Evolutionary conservation across 2,329 filamentous ascomycete species (phyloP).

Genomic region (Colletotrichum orbiculare): DNA sequence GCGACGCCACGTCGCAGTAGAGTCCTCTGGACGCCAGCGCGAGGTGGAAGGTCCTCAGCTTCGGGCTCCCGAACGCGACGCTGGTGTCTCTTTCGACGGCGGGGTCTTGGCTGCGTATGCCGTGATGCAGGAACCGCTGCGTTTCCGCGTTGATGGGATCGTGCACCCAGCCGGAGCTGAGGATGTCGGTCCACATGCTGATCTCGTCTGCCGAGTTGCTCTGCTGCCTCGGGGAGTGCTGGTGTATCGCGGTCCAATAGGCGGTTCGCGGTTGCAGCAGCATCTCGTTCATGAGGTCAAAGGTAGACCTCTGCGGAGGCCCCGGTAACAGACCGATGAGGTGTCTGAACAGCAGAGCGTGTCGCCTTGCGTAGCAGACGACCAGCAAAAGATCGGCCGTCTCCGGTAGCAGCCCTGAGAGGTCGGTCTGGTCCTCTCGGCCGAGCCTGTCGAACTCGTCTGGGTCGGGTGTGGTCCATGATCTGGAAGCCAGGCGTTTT

Average conservation of each 20-base stretch:
- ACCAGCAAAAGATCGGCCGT: conserved; percentile 11
- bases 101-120: conserved; percentile 4
- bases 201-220: conserved; percentile 13
- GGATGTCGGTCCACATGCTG: conserved; percentile 15
- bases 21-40: background rate
- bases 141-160: conserved; percentile 3
- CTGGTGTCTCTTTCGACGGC: too few relatives aligned
- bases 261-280: conserved; percentile 11
- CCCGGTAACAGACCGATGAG: conserved; percentile 7
- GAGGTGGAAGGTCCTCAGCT: background rate
- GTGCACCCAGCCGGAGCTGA: conserved; percentile 14
- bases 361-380: conserved; percentile 18
- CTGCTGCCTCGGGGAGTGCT: conserved; percentile 5
- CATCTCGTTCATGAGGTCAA: conserved; percentile 6
- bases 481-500: conserved; percentile 11
- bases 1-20: background rate
- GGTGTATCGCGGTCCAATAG: conserved; percentile 9
- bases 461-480: conserved; percentile 7
- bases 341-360: conserved; percentile 10
- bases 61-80: background rate
- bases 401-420: background rate
- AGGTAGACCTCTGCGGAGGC: conserved; percentile 1
- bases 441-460: conserved; percentile 6
- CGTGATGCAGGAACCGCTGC: conserved; percentile 1
- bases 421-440: conserved; percentile 6